These are phyloP conservation scores for Amaranthus cruentus DNA, from an alignment of 148 eudicot species.

Conservation along the genomic window DNA sequence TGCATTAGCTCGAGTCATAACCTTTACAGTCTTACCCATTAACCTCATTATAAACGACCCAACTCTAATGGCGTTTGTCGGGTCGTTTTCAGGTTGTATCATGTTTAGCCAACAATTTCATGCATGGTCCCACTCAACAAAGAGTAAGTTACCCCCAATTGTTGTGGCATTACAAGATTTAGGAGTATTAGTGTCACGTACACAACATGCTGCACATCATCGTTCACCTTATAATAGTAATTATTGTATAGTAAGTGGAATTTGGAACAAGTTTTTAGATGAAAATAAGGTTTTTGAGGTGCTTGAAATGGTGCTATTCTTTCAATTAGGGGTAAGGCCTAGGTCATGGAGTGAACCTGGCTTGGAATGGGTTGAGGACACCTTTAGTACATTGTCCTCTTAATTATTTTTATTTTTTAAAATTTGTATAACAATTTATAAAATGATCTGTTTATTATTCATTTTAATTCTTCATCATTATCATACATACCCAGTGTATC, in stretches of 20 bases:
- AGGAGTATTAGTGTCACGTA: conserved; percentile 62
- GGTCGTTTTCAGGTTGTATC: conserved; percentile 57
- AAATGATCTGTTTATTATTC: too few relatives aligned
- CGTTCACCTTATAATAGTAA: conserved; percentile 65
- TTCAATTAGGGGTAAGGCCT: conserved; percentile 63
- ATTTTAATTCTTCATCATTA: too few relatives aligned
- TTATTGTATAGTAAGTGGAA: conserved; percentile 91
- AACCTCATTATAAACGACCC: conserved; percentile 35
- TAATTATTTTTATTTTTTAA: too few relatives aligned
- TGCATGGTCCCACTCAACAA: conserved; percentile 83
- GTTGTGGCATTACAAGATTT: conserved; percentile 66
- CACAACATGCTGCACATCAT: conserved; percentile 69
- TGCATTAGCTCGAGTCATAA: conserved; percentile 47
- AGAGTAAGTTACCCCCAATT: conserved; percentile 54
- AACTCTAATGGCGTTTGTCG: conserved; percentile 45
- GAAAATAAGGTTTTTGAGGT: conserved; percentile 51
- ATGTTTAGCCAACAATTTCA: conserved; percentile 96
- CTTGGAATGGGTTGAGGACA: conserved; percentile 57
- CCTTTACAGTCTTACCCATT: conserved; percentile 47
- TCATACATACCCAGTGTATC: too few relatives aligned
- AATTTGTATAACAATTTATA: too few relatives aligned
- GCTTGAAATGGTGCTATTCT: conserved; percentile 70
- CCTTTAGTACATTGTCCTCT: not conserved
- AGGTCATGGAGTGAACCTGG: conserved; percentile 86
- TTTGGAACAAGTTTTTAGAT: conserved; percentile 73